Percentiles rank a stretch among this genome's conserved stretches.
These are phyloP conservation scores for Diophrys appendiculata DNA, from an alignment of 73 alveolate species.

Conservation along the genomic window DNA sequence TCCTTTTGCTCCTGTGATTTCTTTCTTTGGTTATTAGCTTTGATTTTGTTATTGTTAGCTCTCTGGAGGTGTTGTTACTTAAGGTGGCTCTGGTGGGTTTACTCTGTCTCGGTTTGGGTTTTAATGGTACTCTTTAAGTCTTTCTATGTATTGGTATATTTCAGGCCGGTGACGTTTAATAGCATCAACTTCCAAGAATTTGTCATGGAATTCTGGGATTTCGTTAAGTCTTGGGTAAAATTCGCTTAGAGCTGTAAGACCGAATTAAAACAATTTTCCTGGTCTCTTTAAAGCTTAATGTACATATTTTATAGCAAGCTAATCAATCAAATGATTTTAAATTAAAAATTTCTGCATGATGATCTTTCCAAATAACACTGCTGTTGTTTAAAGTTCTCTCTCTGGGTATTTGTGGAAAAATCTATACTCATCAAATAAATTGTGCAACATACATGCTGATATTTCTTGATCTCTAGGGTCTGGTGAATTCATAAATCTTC, in stretches of 20 bases:
- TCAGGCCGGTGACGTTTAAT: too few species aligned
- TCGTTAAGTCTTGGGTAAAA: slow-evolving; percentile 63
- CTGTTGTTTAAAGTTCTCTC: slow-evolving; percentile 87
- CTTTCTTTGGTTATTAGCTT: too few species aligned
- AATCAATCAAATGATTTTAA: slow-evolving; percentile 77
- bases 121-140: too few species aligned
- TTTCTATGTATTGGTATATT: too few species aligned
- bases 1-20: too few species aligned
- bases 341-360: slow-evolving; percentile 67
- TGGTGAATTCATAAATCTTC: slow-evolving; percentile 76
- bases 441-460: slow-evolving; percentile 97
- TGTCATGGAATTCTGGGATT: too few species aligned
- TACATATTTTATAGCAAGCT: slow-evolving; percentile 85
- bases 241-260: slow-evolving; percentile 73
- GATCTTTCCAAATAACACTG: slow-evolving; percentile 90
- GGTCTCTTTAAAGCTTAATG: slow-evolving; percentile 87
- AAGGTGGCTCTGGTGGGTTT: too few species aligned
- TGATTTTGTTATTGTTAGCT: too few species aligned
- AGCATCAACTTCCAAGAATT: too few species aligned
- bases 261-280: slow-evolving; percentile 76
- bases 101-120: too few species aligned
- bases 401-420: slow-evolving; percentile 95
- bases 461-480: slow-evolving; percentile 88
- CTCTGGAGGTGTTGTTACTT: too few species aligned
- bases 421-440: slow-evolving; percentile 95